Evolutionary conservation across 169 alveolate genomes (phyloP).

Genomic region (Eimeria maxima): DNA sequence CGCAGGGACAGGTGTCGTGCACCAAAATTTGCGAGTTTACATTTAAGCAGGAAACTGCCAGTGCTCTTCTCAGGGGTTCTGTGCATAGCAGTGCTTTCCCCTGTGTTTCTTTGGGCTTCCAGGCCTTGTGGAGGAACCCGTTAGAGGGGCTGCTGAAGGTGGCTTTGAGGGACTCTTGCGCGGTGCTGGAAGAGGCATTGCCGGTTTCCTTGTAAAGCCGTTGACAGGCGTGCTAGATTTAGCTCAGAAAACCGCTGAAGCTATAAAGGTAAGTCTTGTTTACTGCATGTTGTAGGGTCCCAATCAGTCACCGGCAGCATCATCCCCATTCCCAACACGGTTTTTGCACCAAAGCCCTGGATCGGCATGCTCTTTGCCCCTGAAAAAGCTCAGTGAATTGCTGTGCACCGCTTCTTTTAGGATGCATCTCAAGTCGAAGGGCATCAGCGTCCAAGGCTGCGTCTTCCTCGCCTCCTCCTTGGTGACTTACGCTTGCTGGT

Average conservation of each 20-base stretch:
- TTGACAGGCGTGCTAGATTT: constrained; percentile 88
- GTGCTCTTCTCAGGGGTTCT: neutral
- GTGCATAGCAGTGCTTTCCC: neutral
- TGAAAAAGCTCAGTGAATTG: neutral
- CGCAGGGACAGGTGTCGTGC: neutral
- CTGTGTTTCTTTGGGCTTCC: neutral
- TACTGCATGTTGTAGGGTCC: neutral
- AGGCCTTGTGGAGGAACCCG: constrained; percentile 84
- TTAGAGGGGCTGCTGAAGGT: constrained; percentile 83
- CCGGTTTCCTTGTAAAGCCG: constrained; percentile 88
- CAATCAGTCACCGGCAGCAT: neutral
- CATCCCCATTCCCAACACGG: neutral
- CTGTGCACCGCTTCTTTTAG: constrained; percentile 22
- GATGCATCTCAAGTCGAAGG: constrained; percentile 82
- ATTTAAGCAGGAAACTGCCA: neutral
- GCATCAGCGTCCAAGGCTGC: constrained; percentile 75
- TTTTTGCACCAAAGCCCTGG: neutral
- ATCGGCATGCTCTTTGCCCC: neutral
- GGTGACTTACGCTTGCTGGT: constrained; percentile 78
- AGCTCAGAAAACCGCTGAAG: constrained; percentile 88
- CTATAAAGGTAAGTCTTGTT: constrained; percentile 84
- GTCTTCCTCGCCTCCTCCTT: constrained; percentile 82
- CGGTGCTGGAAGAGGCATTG: constrained; percentile 88
- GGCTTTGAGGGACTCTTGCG: constrained; percentile 86
- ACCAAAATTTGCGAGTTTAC: neutral